A percentile compares a stretch with the other conserved stretches of the same genome.
phyloP scores from a whole-genome alignment of 176 grass and related monocot species.

The Guadua angustifolia region DNA sequence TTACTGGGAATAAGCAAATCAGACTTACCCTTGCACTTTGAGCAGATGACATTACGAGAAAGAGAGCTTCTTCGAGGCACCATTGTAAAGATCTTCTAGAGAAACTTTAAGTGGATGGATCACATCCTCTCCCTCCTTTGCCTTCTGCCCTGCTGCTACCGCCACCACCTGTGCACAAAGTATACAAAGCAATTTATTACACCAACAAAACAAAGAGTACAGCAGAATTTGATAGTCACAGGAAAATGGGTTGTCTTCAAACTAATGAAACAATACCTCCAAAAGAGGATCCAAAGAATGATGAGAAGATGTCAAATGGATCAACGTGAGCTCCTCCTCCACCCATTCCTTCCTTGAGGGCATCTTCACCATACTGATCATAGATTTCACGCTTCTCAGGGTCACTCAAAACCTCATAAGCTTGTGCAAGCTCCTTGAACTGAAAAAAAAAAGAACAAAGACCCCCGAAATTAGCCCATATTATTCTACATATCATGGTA shows the following conservation, averaged over 20 bases:
- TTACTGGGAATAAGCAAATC: not conserved
- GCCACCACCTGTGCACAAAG: conserved; percentile 58
- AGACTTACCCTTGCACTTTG: conserved; percentile 85
- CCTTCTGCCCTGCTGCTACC: conserved; percentile 88
- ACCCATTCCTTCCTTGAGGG: conserved; percentile 99
- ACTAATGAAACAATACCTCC: conserved; percentile 52
- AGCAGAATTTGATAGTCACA: conserved; percentile 5
- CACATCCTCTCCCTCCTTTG: conserved; percentile 96
- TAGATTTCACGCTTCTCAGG: conserved; percentile 99
- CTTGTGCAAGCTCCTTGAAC: conserved; percentile 81
- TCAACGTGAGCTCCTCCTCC: conserved; percentile 68
- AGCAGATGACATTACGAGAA: conserved; percentile 84
- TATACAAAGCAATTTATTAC: not conserved
- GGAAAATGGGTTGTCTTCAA: conserved; percentile 5
- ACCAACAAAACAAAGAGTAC: not conserved
- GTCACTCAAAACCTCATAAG: conserved; percentile 94
- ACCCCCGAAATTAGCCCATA: not conserved
- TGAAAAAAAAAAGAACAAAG: conserved; percentile 8
- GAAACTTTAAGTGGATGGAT: conserved; percentile 94
- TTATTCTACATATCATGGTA: conserved; percentile 3
- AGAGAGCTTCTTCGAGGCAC: conserved; percentile 92
- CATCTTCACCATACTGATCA: conserved; percentile 96
- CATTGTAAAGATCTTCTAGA: conserved; percentile 95
- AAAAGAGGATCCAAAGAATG: conserved; percentile 87
- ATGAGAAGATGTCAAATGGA: conserved; percentile 97